These are phyloP conservation scores for Zygoascus sp. DNA, from an alignment of 1,139 yeast genomes.

Conservation along the genomic window DNA sequence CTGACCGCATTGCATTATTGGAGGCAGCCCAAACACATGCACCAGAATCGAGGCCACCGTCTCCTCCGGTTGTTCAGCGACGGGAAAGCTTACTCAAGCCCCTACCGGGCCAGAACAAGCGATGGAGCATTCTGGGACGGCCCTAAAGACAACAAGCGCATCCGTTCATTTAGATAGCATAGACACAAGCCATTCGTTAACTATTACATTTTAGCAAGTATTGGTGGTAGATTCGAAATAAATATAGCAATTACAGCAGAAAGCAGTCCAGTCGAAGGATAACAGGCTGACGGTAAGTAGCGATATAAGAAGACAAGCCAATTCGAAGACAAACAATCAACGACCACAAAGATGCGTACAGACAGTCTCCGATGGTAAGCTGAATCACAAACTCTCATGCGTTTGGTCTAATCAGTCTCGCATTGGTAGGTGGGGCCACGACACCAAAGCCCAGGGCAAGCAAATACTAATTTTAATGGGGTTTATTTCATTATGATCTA, in stretches of 20 bases:
- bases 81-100: constrained; percentile 4
- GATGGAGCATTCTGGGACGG: constrained; percentile 11
- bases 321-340: too few relatives aligned
- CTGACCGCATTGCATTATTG: constrained; percentile 22
- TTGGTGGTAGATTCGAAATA: neutral
- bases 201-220: neutral
- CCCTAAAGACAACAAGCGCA: neutral
- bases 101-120: constrained; percentile 4
- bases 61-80: neutral
- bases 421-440: too few relatives aligned
- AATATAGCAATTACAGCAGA: too few relatives aligned
- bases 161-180: neutral
- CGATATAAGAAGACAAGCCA: too few relatives aligned
- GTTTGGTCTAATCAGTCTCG: too few relatives aligned
- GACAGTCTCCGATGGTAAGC: too few relatives aligned
- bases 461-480: neutral
- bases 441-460: too few relatives aligned
- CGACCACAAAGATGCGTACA: too few relatives aligned
- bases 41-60: neutral
- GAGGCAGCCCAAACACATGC: neutral
- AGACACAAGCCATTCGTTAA: neutral
- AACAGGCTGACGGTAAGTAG: too few relatives aligned
- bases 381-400: too few relatives aligned
- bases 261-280: too few relatives aligned
- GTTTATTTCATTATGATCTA: neutral